Evolutionary conservation across 345 rosid genomes (phyloP).

Genomic region (Citrus inodora): DNA sequence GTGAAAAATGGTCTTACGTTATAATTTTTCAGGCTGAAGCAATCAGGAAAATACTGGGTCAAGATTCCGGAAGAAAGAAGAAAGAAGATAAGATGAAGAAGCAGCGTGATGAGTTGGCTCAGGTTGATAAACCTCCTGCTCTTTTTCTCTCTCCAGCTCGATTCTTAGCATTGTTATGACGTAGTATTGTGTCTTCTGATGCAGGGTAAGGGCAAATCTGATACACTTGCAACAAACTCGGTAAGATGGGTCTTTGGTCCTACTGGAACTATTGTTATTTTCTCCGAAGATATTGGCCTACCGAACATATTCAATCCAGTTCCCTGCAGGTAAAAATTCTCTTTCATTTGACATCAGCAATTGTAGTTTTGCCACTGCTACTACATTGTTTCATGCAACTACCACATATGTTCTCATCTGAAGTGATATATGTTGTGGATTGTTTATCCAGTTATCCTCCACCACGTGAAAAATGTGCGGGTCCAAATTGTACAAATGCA

Average conservation of each 20-base stretch:
- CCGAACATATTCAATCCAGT: conserved; percentile 55
- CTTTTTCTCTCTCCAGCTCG: not conserved
- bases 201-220: conserved; percentile 52
- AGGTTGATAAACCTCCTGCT: conserved; percentile 30
- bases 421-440: not conserved
- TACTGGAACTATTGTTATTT: conserved; percentile 52
- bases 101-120: conserved; percentile 59
- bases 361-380: not conserved
- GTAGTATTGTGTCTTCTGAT: not conserved
- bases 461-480: conserved; percentile 69
- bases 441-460: conserved; percentile 61
- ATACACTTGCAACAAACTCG: conserved; percentile 45
- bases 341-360: not conserved
- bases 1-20: conserved; percentile 7
- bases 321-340: conserved; percentile 41
- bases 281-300: conserved; percentile 67
- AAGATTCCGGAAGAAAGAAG: conserved; percentile 70
- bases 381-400: not conserved
- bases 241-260: conserved; percentile 64
- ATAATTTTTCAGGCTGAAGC: conserved; percentile 63
- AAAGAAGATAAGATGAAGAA: conserved; percentile 61
- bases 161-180: conserved; percentile 5
- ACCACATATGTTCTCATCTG: not conserved
- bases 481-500: conserved; percentile 61
- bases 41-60: conserved; percentile 73